Base-by-base conservation (phyloP, 2,329 filamentous ascomycete genomes). In the Endocalyx cinctus region DNA sequence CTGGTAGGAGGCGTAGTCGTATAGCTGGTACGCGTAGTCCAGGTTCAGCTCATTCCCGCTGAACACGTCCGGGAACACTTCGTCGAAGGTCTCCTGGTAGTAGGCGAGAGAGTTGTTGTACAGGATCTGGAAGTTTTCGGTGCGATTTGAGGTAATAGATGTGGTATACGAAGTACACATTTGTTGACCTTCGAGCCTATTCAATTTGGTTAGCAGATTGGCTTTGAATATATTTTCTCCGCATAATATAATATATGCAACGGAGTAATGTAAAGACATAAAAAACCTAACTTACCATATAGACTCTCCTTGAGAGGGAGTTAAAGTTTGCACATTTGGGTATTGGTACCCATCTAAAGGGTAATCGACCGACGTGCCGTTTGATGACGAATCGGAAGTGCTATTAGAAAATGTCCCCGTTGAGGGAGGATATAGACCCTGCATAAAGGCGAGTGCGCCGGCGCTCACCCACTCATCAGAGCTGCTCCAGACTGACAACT, bases 271-370 rank as follows among this genome's bases (percentile, higher is more conserved):
- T n/a, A n/a, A n/a, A n/a, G n/a, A n/a, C n/a, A n/a, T n/a, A n/a
- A n/a, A n/a, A n/a, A n/a, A n/a, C n/a, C n/a, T 14, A 10, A 52
- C 66, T 45, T 54, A 74, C 73, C 57, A 64, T 23, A 69, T 56
- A 10, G 64, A 70, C 13, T 61, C 57, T 10, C 57, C 62, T 36
- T 77, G 70, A 5, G 57, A 45, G 1, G 41, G 57, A 2, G 69
- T 62, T 6, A 79, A 55, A 0, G 74, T 71, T 27, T 70, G 63
- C 23, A 94, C 64, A 2, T 76, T 76, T 13, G 90, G 82, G 45
- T 94, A 78, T 54, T 94, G 88, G 53, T 89, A 94, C 8, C 87
- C 87, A 34, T 74, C 64, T 48, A 94, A 59, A 0, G 88, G 88
- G 25, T 77, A 75, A 17, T 78, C 63, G 5, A 84, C 63, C 3